A percentile compares a stretch with the other conserved stretches of the same genome.
These are phyloP conservation scores for Cryphonectria nitschkei DNA, from an alignment of 2,329 filamentous ascomycete species.

Conservation along the genomic window DNA sequence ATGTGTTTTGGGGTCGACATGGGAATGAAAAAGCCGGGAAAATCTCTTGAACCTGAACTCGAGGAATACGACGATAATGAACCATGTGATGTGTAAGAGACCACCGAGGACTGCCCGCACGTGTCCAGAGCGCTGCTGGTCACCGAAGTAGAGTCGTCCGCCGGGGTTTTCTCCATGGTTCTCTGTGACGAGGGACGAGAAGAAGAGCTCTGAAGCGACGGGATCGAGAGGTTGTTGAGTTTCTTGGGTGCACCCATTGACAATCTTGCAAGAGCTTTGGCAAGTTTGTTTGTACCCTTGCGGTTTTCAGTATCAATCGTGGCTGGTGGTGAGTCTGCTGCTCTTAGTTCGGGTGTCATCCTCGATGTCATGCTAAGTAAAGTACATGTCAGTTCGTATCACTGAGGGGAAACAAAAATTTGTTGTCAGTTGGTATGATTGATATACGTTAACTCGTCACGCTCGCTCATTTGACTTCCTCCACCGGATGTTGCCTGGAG, in stretches of 20 bases:
- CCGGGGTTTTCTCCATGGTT: not conserved
- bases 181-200: constrained; percentile 17
- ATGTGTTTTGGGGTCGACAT: constrained; percentile 11
- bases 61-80: constrained; percentile 5
- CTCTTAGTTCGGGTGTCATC: not conserved
- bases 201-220: constrained; percentile 10
- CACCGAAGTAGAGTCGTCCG: constrained; percentile 19
- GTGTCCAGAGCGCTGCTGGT: constrained; percentile 10
- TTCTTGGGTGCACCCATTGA: constrained; percentile 7
- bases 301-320: not conserved
- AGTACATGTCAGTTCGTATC: not conserved
- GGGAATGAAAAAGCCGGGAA: not conserved
- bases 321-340: not conserved
- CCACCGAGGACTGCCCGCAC: constrained; percentile 8
- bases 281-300: constrained; percentile 14
- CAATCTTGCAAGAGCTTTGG: constrained; percentile 14
- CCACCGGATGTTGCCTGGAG: not conserved
- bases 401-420: not conserved
- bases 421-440: not conserved
- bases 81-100: not conserved
- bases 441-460: constrained; percentile 5
- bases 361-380: not conserved
- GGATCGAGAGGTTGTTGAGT: not conserved
- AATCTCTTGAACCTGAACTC: constrained; percentile 12
- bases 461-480: not conserved